phyloP scores from a whole-genome alignment of 202 grass and related monocot genomes.

The Digitaria exilis region DNA sequence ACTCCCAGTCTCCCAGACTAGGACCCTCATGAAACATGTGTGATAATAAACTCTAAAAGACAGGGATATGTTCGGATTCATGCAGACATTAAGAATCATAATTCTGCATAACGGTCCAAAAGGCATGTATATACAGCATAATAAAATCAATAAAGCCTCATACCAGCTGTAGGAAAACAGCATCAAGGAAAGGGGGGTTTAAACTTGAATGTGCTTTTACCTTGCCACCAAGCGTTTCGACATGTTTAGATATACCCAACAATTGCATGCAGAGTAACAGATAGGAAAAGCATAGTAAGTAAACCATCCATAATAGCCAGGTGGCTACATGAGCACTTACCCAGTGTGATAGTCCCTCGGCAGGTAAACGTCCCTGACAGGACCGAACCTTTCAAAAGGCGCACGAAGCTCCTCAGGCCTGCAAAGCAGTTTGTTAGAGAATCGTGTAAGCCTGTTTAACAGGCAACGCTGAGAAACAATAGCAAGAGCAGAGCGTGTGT shows the following conservation, averaged over 20 bases:
- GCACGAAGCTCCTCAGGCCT: constrained; percentile 72
- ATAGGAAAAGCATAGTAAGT: neutral
- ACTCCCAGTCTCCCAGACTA: neutral
- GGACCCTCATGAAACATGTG: neutral
- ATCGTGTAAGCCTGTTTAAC: constrained; percentile 1
- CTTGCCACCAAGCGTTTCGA: neutral
- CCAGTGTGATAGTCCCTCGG: constrained; percentile 82
- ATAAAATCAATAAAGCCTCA: neutral
- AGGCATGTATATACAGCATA: neutral
- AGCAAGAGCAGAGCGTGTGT: neutral
- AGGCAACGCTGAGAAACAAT: neutral
- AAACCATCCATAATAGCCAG: neutral
- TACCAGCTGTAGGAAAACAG: neutral
- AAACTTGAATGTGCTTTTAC: neutral
- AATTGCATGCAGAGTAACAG: neutral
- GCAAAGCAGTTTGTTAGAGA: constrained; percentile 12
- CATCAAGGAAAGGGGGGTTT: no score
- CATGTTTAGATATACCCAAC: constrained; percentile 1
- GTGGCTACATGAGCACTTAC: constrained; percentile 45
- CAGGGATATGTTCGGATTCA: neutral
- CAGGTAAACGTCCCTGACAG: constrained; percentile 84
- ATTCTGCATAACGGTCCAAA: neutral
- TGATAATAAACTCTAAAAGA: neutral
- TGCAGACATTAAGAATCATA: neutral
- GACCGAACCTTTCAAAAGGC: constrained; percentile 85